Conservation (phyloP, 2,329 filamentous ascomycete species). For the Fusarium dlaminii region DNA sequence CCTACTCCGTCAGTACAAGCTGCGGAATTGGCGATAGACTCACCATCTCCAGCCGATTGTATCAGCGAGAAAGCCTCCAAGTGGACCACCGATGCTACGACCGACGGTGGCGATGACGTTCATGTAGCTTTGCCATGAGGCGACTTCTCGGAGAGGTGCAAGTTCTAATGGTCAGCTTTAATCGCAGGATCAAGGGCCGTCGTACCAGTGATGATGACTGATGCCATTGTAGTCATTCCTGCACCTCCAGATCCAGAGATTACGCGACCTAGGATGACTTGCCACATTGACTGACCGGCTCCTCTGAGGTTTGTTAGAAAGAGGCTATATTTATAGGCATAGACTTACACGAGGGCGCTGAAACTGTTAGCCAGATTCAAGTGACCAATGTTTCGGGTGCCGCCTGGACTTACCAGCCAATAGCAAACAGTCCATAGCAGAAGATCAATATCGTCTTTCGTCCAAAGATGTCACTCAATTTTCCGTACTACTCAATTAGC, state of each 20-base stretch:
- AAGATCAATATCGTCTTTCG: conserved; percentile 40
- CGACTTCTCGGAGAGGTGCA: conserved; percentile 62
- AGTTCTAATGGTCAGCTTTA: conserved; percentile 48
- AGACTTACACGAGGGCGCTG: conserved; percentile 33
- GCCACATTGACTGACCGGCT: conserved; percentile 55
- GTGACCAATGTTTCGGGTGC: background rate
- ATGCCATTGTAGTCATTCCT: conserved; percentile 58
- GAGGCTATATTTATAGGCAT: fast-evolving
- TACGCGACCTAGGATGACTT: conserved; percentile 60
- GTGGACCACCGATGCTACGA: conserved; percentile 61
- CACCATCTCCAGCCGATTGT: conserved; percentile 69
- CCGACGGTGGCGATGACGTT: conserved; percentile 63
- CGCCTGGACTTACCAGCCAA: conserved; percentile 49
- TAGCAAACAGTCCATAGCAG: conserved; percentile 43
- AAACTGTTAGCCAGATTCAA: background rate
- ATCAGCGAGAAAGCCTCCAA: conserved; percentile 69
- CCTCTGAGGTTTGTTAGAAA: conserved; percentile 43
- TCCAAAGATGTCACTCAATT: conserved; percentile 45
- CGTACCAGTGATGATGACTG: background rate
- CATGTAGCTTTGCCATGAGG: conserved; percentile 63
- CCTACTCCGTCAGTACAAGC: conserved; percentile 27
- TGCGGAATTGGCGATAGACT: fast-evolving
- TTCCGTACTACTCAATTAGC: conserved; percentile 44
- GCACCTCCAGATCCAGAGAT: conserved; percentile 63
- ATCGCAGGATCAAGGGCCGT: fast-evolving